Evolutionary conservation across 2,329 filamentous ascomycete species (phyloP).

Genomic region (Xylaria multiplex): DNA sequence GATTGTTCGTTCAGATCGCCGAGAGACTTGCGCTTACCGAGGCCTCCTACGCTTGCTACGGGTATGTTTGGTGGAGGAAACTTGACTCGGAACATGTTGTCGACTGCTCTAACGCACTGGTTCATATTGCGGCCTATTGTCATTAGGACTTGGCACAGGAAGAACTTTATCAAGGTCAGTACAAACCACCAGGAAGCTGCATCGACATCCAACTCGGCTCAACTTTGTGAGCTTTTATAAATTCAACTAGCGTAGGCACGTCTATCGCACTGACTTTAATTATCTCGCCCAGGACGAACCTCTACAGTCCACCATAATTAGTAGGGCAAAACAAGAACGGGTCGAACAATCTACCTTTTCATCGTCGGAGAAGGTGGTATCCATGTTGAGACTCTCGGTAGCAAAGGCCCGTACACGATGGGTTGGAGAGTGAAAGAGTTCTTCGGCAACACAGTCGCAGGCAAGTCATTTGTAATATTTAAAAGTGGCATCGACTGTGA

Average conservation of each 20-base stretch:
- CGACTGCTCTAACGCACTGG: conserved; percentile 56
- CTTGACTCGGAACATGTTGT: conserved; percentile 52
- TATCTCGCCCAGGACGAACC: conserved; percentile 67
- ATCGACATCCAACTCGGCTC: conserved; percentile 60
- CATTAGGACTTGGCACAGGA: conserved; percentile 40
- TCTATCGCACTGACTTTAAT: conserved; percentile 66
- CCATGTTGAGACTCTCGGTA: conserved; percentile 51
- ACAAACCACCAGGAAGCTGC: conserved; percentile 59
- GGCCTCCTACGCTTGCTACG: conserved; percentile 38
- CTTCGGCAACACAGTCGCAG: conserved; percentile 44
- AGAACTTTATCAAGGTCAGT: conserved; percentile 34
- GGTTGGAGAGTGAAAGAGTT: conserved; percentile 44
- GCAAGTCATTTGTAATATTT: conserved; percentile 50
- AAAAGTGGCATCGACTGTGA: conserved; percentile 36
- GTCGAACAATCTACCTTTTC: conserved; percentile 60
- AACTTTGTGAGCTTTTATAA: conserved; percentile 56
- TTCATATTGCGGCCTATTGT: conserved; percentile 58
- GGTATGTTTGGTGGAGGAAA: conserved; percentile 46
- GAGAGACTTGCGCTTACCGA: conserved; percentile 52
- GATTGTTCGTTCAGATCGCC: conserved; percentile 49
- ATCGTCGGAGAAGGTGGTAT: conserved; percentile 59
- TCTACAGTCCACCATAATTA: conserved; percentile 52
- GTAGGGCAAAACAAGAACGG: conserved; percentile 30
- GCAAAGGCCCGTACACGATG: conserved; percentile 40
- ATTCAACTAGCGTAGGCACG: conserved; percentile 56